phyloP scores from a whole-genome alignment of 2,329 filamentous ascomycete genomes.

The Diaporthe citri region DNA sequence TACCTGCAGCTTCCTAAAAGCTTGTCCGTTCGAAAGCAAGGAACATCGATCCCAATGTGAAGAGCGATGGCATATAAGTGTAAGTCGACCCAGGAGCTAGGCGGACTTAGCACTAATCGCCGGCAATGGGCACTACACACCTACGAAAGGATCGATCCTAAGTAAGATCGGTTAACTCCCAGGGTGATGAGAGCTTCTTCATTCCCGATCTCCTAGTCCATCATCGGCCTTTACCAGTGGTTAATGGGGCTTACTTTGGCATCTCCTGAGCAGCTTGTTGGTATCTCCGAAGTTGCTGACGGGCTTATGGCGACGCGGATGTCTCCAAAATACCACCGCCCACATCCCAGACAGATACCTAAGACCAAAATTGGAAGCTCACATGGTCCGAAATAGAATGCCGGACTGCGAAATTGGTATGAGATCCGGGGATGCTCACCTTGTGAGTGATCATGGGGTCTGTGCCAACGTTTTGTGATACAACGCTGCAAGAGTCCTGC shows the following conservation, averaged over 20 bases:
- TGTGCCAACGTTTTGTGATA: background rate
- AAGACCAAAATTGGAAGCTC: background rate
- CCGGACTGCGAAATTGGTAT: background rate
- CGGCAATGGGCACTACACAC: background rate
- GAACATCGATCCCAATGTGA: background rate
- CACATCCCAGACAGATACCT: background rate
- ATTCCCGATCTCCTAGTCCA: accelerated
- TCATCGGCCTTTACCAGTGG: background rate
- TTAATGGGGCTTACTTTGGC: too few species aligned
- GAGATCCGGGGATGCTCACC: background rate
- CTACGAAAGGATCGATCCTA: background rate
- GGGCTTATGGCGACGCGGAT: background rate
- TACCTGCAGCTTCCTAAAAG: background rate
- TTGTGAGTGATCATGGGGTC: background rate
- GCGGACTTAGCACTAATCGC: constrained; percentile 16
- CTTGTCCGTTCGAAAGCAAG: background rate
- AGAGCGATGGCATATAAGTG: background rate
- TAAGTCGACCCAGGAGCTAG: background rate
- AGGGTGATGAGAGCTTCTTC: background rate
- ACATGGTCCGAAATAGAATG: background rate
- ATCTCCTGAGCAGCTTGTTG: background rate
- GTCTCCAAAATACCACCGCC: background rate
- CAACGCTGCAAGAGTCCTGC: background rate
- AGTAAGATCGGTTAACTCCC: background rate
- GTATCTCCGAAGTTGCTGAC: background rate